Percentiles rank a stretch among this genome's conserved stretches.
phyloP scores from a whole-genome alignment of 495 filamentous ascomycete species.

The Penicillium macrosclerotiorum region DNA sequence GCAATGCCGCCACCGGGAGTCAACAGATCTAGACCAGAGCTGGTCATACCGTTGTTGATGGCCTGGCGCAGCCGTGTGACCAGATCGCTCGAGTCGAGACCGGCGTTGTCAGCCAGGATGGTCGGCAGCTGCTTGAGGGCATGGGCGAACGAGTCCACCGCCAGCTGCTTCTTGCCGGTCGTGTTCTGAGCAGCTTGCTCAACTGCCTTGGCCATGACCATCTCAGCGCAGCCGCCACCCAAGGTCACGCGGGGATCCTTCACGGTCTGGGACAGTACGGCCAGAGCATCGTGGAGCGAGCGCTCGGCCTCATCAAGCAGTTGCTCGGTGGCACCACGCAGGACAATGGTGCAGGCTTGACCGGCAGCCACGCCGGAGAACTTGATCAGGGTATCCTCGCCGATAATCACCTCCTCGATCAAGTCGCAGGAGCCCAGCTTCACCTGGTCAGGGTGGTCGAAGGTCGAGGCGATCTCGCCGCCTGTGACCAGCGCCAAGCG shows the following conservation, averaged over 20 bases:
- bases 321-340: slow-evolving; percentile 94
- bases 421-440: slow-evolving; percentile 93
- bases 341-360: slow-evolving; percentile 92
- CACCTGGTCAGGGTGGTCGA: slow-evolving; percentile 95
- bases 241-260: slow-evolving; percentile 91
- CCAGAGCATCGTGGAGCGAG: slow-evolving; percentile 92
- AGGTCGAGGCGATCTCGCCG: slow-evolving; percentile 95
- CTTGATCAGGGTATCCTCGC: slow-evolving; percentile 93
- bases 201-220: slow-evolving; percentile 98
- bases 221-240: slow-evolving; percentile 94
- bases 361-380: slow-evolving; percentile 96
- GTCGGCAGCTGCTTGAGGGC: slow-evolving; percentile 92
- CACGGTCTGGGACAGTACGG: slow-evolving; percentile 95
- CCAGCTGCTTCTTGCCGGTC: slow-evolving; percentile 93
- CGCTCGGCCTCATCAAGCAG: slow-evolving; percentile 95
- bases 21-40: slow-evolving; percentile 83
- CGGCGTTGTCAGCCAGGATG: slow-evolving; percentile 95
- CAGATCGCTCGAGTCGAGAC: slow-evolving; percentile 90
- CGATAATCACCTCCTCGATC: slow-evolving; percentile 97
- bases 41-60: slow-evolving; percentile 90
- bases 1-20: slow-evolving; percentile 90
- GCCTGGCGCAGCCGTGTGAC: slow-evolving; percentile 88
- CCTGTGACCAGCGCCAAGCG: slow-evolving; percentile 91
- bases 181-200: slow-evolving; percentile 92
- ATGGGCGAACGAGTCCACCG: slow-evolving; percentile 83